Conservation (phyloP, 768 basidiomycete species). For the Termitomyces heimii region DNA sequence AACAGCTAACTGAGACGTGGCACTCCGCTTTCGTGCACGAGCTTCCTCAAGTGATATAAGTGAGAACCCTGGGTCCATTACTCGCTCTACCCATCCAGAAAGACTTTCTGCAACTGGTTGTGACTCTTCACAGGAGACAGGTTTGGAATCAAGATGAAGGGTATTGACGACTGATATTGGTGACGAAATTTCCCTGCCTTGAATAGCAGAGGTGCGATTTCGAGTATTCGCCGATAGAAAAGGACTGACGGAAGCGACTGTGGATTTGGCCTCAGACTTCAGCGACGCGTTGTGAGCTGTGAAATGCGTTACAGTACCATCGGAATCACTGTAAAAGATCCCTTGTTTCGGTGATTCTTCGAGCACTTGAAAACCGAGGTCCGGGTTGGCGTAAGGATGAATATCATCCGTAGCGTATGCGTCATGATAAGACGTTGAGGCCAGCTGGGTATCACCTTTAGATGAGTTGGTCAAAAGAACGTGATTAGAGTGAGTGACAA, state of each 20-base stretch:
- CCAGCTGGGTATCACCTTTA: slow-evolving; percentile 6
- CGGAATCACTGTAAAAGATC: slow-evolving; percentile 44
- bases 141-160: slow-evolving; percentile 16
- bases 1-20: slow-evolving; percentile 26
- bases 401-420: slow-evolving; percentile 32
- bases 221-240: slow-evolving; percentile 14
- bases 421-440: slow-evolving; percentile 9
- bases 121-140: slow-evolving; percentile 21
- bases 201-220: slow-evolving; percentile 29
- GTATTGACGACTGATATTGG: slow-evolving; percentile 38
- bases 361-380: slow-evolving; percentile 41
- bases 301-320: slow-evolving; percentile 44
- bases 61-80: slow-evolving; percentile 44
- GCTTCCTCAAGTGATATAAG: slow-evolving; percentile 79
- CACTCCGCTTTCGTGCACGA: slow-evolving; percentile 57
- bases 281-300: slow-evolving; percentile 20
- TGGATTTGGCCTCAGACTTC: slow-evolving; percentile 28
- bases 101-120: slow-evolving; percentile 26
- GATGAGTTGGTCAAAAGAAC: slow-evolving; percentile 12
- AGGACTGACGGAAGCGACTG: slow-evolving; percentile 27
- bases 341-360: slow-evolving; percentile 25
- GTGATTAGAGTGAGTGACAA: slow-evolving; percentile 20
- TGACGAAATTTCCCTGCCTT: slow-evolving; percentile 50
- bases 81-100: slow-evolving; percentile 48
- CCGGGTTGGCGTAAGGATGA: slow-evolving; percentile 83